Base-by-base conservation (phyloP, 2,329 filamentous ascomycete genomes). In the Tolypocladium paradoxum region DNA sequence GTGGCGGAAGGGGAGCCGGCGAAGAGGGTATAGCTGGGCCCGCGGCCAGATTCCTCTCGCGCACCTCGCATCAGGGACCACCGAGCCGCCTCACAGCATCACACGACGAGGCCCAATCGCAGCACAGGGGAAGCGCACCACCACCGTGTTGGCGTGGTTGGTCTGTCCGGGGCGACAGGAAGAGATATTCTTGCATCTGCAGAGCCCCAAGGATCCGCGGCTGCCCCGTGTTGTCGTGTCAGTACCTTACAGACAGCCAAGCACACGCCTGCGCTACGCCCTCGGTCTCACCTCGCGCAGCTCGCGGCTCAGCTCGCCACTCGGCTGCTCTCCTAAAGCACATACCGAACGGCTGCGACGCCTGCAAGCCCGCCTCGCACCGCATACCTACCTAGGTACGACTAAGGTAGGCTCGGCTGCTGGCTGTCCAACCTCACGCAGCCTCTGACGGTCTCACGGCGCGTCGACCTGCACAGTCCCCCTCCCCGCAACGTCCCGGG, bases 401-500 rank as follows among this genome's bases (percentile, higher is more conserved):
- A n/a, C n/a, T n/a, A n/a, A 24, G 18, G 14, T 29, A 24, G 22
- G 14, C 22, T 6, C 24, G 14, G 24, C 40, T 45, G 40, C 40
- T 45, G 24, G 40, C 29, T 24, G 24, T 45, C 22, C 24, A 29
- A 29, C 7, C 14, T 45, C 40, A 45, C 16, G 9, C 40, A 45
- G 40, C 38, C 24, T 22, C 38, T 43, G 22, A 43, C 38, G n/a
- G n/a, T n/a, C n/a, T n/a, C n/a, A n/a, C 38, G 8, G 24, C 20
- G 20, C 16, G 12, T 43, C 38, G 24, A 45, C 40, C 36, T 20
- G 36, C n/a, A 38, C 36, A 38, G 36, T 20, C 12, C 37, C 20
- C 18, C 43, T 37, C 50, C 46, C 46, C 47, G 53, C 55, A 54
- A 31, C 53, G 29, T 53, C 4, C 54, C 43, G 48, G 48, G 54